phyloP scores from a whole-genome alignment of 139 green algal genomes.

The Picochlorum sp. region DNA sequence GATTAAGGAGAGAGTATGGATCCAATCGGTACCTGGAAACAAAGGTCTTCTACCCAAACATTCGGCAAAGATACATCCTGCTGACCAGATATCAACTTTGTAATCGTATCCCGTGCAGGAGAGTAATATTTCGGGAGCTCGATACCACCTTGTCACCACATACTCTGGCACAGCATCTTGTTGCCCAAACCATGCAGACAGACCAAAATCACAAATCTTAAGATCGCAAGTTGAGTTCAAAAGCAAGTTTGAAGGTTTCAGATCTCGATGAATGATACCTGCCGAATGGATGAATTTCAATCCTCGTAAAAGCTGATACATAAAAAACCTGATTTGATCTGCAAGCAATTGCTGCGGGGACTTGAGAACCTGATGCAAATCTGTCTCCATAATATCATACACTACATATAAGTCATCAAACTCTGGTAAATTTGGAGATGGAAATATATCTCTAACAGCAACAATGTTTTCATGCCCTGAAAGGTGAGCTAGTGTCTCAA shows the following conservation, averaged over 20 bases:
- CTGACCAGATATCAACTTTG: conserved; percentile 62
- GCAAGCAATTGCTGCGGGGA: conserved; percentile 83
- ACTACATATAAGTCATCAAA: conserved; percentile 20
- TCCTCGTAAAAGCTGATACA: conserved; percentile 83
- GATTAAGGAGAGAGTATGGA: conserved; percentile 89
- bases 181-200: conserved; percentile 29
- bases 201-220: conserved; percentile 97
- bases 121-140: conserved; percentile 88
- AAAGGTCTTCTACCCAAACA: conserved; percentile 51
- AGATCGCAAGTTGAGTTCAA: conserved; percentile 84
- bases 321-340: conserved; percentile 96
- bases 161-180: conserved; percentile 67
- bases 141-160: conserved; percentile 93
- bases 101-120: conserved; percentile 68
- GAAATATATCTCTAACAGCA: conserved; percentile 56
- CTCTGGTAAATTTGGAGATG: conserved; percentile 16
- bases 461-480: conserved; percentile 78
- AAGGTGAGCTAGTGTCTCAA: conserved; percentile 84
- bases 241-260: conserved; percentile 40
- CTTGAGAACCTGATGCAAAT: conserved; percentile 98
- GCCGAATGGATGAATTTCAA: conserved; percentile 26
- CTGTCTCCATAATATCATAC: conserved; percentile 96
- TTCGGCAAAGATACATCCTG: conserved; percentile 34
- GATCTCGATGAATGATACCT: conserved; percentile 31
- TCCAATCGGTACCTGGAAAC: conserved; percentile 82